Evolutionary conservation across 371 early-diverging fungal genomes (phyloP), one percentile per base, ranked within the genome.

Genomic region (Rhizopus microsporus): DNA sequence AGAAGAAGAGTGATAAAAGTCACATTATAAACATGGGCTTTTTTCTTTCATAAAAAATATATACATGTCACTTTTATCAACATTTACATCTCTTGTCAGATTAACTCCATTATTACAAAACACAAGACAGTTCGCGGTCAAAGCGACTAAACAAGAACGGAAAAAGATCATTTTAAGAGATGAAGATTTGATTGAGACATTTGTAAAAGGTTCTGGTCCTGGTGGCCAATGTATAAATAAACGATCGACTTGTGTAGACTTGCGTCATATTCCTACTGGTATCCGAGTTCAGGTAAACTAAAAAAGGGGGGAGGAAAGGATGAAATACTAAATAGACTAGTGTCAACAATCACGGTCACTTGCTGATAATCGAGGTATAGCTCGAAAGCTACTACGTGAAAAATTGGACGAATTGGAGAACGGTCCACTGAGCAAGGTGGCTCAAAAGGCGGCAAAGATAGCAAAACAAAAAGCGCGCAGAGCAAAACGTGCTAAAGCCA

Each of bases 171-270:
- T 80, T 6, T 76, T 94, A 3, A 62, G 81, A 48, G 93, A 93
- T 45, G 68, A 77, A 0, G 95, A 96, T 49, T 73, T 96, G 13
- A 82, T 88, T 17, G 97, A 96, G 65, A 85, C 81, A 29, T 95
- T 94, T 68, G 82, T 93, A 30, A 92, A 90, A 43, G 97, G 97
- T 1, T 86, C 88, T 42, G 97, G 96, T 6, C 90, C 92, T 54
- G 97, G 97, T 34, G 97, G 97, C 0, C 97, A 96, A 67, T 92
- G 91, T 62, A 88, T 96, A 57, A 96, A 96, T 79, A 96, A 94
- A 68, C 86, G 88, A 5, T 84, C 85, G 54, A 88, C 78, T 51
- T 89, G 94, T 49, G 95, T 95, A 3, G 90, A 94, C 60, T 74
- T 96, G 12, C 73, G 75, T 40, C 95, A 96, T 74, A 82, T 77